Conservation (phyloP, 2,329 filamentous ascomycete species). For the Colletotrichum gloeosporioides region DNA sequence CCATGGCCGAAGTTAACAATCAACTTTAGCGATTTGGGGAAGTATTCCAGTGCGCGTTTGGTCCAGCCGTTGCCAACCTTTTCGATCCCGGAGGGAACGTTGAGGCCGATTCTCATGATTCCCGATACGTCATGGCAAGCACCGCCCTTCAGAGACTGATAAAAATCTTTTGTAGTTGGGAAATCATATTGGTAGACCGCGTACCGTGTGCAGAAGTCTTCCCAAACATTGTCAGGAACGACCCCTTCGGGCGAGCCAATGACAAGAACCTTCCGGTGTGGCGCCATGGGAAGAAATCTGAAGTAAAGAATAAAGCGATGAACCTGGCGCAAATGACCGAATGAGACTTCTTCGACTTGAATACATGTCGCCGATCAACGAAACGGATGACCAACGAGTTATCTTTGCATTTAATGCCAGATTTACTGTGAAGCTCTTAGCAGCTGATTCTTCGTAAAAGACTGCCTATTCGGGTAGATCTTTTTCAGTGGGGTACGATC, state of each 20-base stretch:
- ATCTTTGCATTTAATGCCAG: neutral
- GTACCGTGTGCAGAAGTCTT: neutral
- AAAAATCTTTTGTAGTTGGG: neutral
- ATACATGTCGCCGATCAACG: neutral
- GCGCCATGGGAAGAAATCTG: neutral
- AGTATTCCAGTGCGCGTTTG: neutral
- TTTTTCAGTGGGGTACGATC: neutral
- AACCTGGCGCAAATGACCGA: neutral
- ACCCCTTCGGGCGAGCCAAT: neutral
- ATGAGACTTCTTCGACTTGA: too few species aligned
- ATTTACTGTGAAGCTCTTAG: neutral
- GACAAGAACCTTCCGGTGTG: neutral
- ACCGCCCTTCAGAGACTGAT: neutral
- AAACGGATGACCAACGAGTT: neutral
- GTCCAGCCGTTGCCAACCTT: conserved; percentile 1
- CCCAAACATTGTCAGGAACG: neutral
- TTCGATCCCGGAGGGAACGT: neutral
- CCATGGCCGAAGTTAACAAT: neutral
- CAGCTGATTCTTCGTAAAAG: neutral
- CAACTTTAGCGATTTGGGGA: neutral
- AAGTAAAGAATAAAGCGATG: neutral
- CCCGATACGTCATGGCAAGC: neutral
- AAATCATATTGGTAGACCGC: neutral
- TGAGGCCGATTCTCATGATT: neutral
- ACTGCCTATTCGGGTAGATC: neutral